Evolutionary conservation across 305 asterid genomes (phyloP).

Genomic region (Solanum chacoense): DNA sequence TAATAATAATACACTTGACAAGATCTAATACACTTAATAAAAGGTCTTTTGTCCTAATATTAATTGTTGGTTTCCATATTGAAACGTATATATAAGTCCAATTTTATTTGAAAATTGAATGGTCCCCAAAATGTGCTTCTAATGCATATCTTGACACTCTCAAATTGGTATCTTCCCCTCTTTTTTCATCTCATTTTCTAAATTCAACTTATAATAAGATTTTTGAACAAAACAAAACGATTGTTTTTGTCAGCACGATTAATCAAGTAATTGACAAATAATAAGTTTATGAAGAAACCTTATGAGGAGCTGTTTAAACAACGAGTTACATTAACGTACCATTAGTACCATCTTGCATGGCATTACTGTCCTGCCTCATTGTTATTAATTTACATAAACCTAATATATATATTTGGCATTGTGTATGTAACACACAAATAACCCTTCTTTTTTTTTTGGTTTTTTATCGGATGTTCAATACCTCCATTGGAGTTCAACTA

Average conservation of each 20-base stretch:
- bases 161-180: slow-evolving; percentile 24
- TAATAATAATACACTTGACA: background rate
- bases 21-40: background rate
- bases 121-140: slow-evolving; percentile 45
- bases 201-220: background rate
- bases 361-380: background rate
- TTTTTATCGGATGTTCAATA: background rate
- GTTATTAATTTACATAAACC: background rate
- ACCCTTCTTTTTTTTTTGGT: background rate
- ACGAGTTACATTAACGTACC: background rate
- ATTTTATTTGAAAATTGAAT: slow-evolving; percentile 16
- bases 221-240: background rate
- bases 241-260: background rate
- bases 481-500: background rate
- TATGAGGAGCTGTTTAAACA: background rate
- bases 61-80: background rate
- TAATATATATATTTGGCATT: background rate
- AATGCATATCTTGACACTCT: slow-evolving; percentile 57
- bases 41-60: background rate
- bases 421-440: background rate
- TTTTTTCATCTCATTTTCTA: background rate
- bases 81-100: background rate
- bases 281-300: background rate
- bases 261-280: background rate
- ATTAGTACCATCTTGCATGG: background rate